Percentiles rank a stretch among this genome's conserved stretches.
phyloP scores from a whole-genome alignment of 345 rosid genomes.

The Syzygium aqueum region DNA sequence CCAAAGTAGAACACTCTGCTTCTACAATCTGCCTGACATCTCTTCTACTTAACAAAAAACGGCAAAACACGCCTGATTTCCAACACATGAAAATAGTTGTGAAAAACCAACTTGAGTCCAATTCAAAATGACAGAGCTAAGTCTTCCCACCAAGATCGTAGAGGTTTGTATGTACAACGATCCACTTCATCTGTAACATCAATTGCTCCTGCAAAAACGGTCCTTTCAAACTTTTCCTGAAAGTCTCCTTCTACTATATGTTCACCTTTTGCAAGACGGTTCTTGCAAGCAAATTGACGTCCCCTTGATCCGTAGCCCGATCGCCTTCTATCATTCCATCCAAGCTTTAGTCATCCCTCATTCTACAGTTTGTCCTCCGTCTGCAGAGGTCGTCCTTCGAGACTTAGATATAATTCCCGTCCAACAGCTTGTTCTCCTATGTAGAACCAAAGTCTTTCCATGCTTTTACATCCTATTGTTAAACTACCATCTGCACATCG shows the following conservation, averaged over 20 bases:
- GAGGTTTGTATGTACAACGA: background rate
- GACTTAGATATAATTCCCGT: background rate
- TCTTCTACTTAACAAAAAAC: too few species aligned
- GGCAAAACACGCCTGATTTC: background rate
- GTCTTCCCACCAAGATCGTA: background rate
- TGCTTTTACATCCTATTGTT: background rate
- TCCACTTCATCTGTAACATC: background rate
- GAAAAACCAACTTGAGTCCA: background rate
- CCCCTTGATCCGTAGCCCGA: background rate
- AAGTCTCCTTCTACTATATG: background rate
- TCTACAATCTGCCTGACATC: background rate
- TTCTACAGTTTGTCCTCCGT: background rate
- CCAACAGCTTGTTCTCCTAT: background rate
- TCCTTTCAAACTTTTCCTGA: background rate
- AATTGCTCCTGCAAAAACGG: background rate
- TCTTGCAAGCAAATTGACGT: background rate
- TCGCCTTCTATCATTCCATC: background rate
- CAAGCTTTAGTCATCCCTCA: background rate
- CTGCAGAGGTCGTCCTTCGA: background rate
- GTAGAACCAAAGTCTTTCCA: background rate
- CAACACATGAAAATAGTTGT: background rate
- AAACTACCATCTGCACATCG: background rate
- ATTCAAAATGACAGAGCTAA: background rate
- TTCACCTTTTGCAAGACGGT: background rate
- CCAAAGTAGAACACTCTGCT: background rate